A percentile compares a stretch with the other conserved stretches of the same genome.
phyloP scores from a whole-genome alignment of 2,329 filamentous ascomycete genomes.

The Botryotinia globosa region DNA sequence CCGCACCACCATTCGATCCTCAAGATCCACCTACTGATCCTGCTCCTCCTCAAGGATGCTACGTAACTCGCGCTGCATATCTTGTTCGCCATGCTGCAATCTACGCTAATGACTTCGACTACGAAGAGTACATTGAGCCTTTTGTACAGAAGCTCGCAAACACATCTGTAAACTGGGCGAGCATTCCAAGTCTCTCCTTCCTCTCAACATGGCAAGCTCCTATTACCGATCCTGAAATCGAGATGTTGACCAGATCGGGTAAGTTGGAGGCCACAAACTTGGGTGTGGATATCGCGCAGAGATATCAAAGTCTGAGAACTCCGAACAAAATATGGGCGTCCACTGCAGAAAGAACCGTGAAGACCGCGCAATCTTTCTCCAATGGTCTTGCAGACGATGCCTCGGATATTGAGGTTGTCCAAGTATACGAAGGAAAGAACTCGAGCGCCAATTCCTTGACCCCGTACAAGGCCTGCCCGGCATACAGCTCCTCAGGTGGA shows the following conservation, averaged over 20 bases:
- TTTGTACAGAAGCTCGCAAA: constrained; percentile 50
- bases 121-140: constrained; percentile 49
- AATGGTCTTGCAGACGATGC: constrained; percentile 45
- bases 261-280: constrained; percentile 33
- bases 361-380: constrained; percentile 49
- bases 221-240: constrained; percentile 32
- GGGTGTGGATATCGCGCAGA: constrained; percentile 34
- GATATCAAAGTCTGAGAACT: constrained; percentile 41
- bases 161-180: constrained; percentile 47
- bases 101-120: constrained; percentile 52
- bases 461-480: constrained; percentile 52
- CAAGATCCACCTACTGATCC: constrained; percentile 47
- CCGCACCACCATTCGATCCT: constrained; percentile 50
- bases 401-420: constrained; percentile 44
- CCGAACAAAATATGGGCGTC: constrained; percentile 51
- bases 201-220: constrained; percentile 33
- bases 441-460: constrained; percentile 53
- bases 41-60: constrained; percentile 49
- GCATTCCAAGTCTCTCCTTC: constrained; percentile 32
- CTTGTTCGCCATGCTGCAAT: constrained; percentile 51
- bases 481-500: constrained; percentile 49
- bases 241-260: constrained; percentile 33
- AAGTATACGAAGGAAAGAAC: constrained; percentile 47
- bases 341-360: constrained; percentile 50
- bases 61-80: constrained; percentile 48